phyloP scores from a whole-genome alignment of 2,329 filamentous ascomycete genomes.

The Paraphaeosphaeria minitans region DNA sequence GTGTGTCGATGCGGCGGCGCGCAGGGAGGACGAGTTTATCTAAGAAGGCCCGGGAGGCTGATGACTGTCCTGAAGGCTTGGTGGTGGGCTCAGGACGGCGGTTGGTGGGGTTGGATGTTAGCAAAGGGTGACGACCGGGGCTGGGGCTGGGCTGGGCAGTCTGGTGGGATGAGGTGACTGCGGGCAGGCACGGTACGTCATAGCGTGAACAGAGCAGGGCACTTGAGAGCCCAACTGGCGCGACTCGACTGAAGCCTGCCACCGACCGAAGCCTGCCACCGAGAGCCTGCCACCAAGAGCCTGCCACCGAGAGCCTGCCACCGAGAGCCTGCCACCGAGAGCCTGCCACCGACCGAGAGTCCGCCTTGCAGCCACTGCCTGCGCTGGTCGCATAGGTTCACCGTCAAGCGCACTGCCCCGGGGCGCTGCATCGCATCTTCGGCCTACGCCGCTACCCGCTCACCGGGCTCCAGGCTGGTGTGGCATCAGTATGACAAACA shows the following conservation, averaged over 20 bases:
- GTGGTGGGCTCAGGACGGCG: slow-evolving; percentile 17
- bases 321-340: not conserved
- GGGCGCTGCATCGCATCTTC: not conserved
- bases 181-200: slow-evolving; percentile 14
- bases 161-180: slow-evolving; percentile 13
- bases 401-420: slow-evolving; percentile 11
- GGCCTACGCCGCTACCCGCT: slow-evolving; percentile 4
- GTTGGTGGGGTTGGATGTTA: slow-evolving; percentile 22
- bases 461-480: slow-evolving; percentile 8
- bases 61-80: slow-evolving; percentile 28
- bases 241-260: too few species aligned
- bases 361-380: not conserved
- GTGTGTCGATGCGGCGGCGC: slow-evolving; percentile 19
- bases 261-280: not conserved
- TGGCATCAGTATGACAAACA: not conserved
- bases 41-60: slow-evolving; percentile 20
- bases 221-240: slow-evolving; percentile 5
- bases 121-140: slow-evolving; percentile 23
- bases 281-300: too few species aligned
- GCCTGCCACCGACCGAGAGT: not conserved
- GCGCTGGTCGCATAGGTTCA: not conserved
- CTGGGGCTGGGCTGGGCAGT: slow-evolving; percentile 12
- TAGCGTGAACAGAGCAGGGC: slow-evolving; percentile 9
- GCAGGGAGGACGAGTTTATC: slow-evolving; percentile 25
- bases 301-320: not conserved